Base-by-base conservation (phyloP, 345 rosid genomes). In the Melastoma malabathricum region DNA sequence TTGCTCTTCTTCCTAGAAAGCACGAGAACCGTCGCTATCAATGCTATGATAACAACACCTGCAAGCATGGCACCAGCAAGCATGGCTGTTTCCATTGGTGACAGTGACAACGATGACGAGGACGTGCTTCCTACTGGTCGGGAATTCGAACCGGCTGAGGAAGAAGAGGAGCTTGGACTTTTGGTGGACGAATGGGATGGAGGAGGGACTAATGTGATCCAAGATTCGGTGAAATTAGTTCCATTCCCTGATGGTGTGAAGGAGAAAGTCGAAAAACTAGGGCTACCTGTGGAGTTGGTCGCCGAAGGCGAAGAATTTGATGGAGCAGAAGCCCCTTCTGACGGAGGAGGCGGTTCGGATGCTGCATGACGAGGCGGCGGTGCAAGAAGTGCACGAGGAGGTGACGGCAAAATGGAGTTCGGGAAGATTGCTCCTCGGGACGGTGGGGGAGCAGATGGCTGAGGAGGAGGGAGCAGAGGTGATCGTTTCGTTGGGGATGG, bases 1-100 rank as follows among this genome's bases (percentile, higher is more conserved):
- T 59, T 74, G 64, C 70, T 84, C 38, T 48, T 84, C 53, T 69
- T 79, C 61, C 60, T 74, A 51, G 67, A 65, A n/a, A 61, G 58
- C 27, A 63, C 38, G 43, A 77, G 64, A 50, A 80, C 54, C 43
- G 71, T 39, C 7, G 76, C 80, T 10, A 92, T 45, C 5, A 84
- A 15, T 9, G 75, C 82, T 9, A 92, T 17, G 15, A 92, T 29
- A n/a, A 81, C 57, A 0, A 62, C 69, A 15, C 83, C 76, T 1
- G 68, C 89, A 3, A 72, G 70, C 10, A 80, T 61, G 46, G 58
- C 69, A 5, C 75, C 86, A 1, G 60, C 60, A 45, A 59, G 64
- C 7, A 46, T 23, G 29, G 13, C n/a, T 15, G 44, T 19, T 25
- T 34, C 43, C 52, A 46, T 45, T 22, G 25, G 25, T 4, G 25